Conservation (phyloP, 768 basidiomycete species). For the Peribolospora baueri region DNA sequence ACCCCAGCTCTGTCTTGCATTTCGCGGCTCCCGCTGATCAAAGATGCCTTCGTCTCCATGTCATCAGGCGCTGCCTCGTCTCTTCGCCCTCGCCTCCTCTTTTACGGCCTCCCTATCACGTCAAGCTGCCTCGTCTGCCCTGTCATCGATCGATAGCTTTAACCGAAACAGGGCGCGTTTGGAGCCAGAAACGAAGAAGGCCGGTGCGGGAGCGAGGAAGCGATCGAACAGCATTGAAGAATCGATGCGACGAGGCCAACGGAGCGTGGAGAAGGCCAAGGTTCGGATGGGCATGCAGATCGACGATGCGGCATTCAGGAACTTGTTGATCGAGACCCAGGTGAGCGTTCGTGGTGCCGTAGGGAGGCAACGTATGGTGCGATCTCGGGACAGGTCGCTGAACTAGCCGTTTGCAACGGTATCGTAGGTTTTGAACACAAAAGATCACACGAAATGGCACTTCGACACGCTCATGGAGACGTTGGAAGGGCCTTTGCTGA, state of each 20-base stretch:
- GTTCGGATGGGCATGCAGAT: constrained; percentile 77
- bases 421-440: constrained; percentile 51
- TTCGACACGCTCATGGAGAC: constrained; percentile 69
- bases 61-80: constrained; percentile 46
- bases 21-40: background rate
- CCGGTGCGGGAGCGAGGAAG: constrained; percentile 26
- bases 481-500: constrained; percentile 73
- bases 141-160: constrained; percentile 74
- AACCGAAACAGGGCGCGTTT: constrained; percentile 63
- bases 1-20: background rate
- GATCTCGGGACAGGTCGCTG: background rate
- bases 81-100: constrained; percentile 56
- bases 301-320: constrained; percentile 81
- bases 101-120: constrained; percentile 53
- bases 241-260: constrained; percentile 58
- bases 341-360: constrained; percentile 22
- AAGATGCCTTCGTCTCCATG: background rate
- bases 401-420: background rate
- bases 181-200: constrained; percentile 11
- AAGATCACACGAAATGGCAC: constrained; percentile 79
- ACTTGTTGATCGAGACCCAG: constrained; percentile 60
- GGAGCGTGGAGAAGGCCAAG: constrained; percentile 72
- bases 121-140: constrained; percentile 56
- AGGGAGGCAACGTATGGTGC: background rate
- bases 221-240: constrained; percentile 38